A percentile compares a stretch with the other conserved stretches of the same genome.
phyloP scores from a whole-genome alignment of 2,329 filamentous ascomycete genomes.

The Fusarium vanettenii region DNA sequence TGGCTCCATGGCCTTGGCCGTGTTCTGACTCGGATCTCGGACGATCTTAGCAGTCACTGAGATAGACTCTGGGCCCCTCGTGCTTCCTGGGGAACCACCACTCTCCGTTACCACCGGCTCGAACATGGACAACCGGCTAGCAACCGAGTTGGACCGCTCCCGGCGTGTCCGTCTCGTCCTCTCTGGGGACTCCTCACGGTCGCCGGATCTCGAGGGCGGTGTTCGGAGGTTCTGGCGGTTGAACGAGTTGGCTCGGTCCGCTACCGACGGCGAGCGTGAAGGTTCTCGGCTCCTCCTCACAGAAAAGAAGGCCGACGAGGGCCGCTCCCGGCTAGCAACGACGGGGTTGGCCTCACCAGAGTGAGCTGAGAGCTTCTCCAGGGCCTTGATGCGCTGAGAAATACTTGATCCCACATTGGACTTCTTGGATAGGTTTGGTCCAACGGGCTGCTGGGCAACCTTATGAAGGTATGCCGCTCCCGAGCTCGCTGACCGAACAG shows the following conservation, averaged over 20 bases:
- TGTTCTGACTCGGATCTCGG: conserved; percentile 66
- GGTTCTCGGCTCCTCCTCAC: conserved; percentile 63
- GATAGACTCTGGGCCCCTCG: conserved; percentile 77
- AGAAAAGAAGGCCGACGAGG: conserved; percentile 69
- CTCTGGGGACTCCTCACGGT: conserved; percentile 61
- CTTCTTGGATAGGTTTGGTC: conserved; percentile 68
- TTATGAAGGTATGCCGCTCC: conserved; percentile 68
- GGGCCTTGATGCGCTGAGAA: conserved; percentile 91
- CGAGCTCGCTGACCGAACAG: conserved; percentile 66
- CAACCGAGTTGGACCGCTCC: conserved; percentile 65
- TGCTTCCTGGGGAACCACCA: conserved; percentile 42
- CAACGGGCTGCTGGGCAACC: conserved; percentile 62
- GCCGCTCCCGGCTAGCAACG: conserved; percentile 50
- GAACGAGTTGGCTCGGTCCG: conserved; percentile 57
- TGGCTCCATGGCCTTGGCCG: conserved; percentile 54
- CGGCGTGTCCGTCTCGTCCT: conserved; percentile 49
- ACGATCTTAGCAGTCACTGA: conserved; percentile 89
- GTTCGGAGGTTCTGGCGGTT: conserved; percentile 44
- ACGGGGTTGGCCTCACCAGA: conserved; percentile 37
- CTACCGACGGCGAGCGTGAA: conserved; percentile 58
- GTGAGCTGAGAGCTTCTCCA: conserved; percentile 78
- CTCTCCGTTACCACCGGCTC: conserved; percentile 50
- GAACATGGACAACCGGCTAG: conserved; percentile 67
- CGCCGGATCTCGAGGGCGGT: conserved; percentile 53
- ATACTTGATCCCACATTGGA: conserved; percentile 90